Percentiles rank a stretch among this genome's conserved stretches.
phyloP scores from a whole-genome alignment of 305 asterid genomes.

The Fraxinus greggii region DNA sequence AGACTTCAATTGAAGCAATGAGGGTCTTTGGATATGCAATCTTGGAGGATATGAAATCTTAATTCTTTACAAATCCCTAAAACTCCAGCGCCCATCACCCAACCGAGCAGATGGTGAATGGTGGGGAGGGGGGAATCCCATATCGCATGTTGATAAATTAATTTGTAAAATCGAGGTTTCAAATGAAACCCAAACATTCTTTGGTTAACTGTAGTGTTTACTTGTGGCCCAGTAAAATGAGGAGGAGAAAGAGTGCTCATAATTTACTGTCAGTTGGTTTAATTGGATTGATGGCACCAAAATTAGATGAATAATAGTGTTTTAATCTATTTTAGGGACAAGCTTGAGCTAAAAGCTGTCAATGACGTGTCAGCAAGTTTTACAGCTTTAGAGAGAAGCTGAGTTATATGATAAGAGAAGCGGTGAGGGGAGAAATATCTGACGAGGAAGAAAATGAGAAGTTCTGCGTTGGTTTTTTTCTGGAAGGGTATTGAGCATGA shows the following conservation, averaged over 20 bases:
- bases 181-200: background rate
- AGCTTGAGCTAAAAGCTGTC: slow-evolving; percentile 83
- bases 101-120: too few relatives aligned
- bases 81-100: too few relatives aligned
- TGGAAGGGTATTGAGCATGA: slow-evolving; percentile 62
- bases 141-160: too few relatives aligned
- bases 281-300: background rate
- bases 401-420: slow-evolving; percentile 69
- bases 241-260: background rate
- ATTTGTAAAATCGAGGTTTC: background rate
- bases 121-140: background rate
- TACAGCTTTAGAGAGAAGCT: slow-evolving; percentile 65
- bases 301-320: background rate
- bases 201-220: background rate
- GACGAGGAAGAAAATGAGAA: slow-evolving; percentile 87
- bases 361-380: slow-evolving; percentile 81
- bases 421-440: slow-evolving; percentile 70
- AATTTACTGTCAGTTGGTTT: slow-evolving; percentile 3
- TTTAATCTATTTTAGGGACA: slow-evolving; percentile 56
- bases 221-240: background rate
- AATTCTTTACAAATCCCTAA: too few relatives aligned
- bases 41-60: background rate
- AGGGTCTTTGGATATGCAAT: background rate
- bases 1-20: background rate
- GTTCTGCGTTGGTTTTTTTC: slow-evolving; percentile 83